phyloP scores from a whole-genome alignment of 345 rosid genomes.

The Cardamine chenopodiifolia region DNA sequence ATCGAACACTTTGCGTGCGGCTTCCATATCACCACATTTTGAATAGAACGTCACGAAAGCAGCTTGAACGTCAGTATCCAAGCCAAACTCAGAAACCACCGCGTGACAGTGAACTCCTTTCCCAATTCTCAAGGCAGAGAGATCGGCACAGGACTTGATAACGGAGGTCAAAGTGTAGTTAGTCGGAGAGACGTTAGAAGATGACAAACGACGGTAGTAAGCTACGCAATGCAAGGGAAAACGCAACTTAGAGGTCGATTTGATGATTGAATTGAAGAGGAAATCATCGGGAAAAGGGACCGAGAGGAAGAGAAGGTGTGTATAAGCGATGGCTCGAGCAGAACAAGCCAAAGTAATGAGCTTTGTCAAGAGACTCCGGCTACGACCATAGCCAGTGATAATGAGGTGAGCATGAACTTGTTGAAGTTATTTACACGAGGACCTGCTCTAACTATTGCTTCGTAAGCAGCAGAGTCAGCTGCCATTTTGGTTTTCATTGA shows the following conservation, averaged over 20 bases:
- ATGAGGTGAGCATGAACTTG: slow-evolving; percentile 70
- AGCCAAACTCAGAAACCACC: slow-evolving; percentile 57
- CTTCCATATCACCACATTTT: slow-evolving; percentile 47
- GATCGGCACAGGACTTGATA: slow-evolving; percentile 67
- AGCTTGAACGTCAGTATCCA: slow-evolving; percentile 66
- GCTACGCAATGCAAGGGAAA: slow-evolving; percentile 52
- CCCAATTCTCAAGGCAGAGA: slow-evolving; percentile 54
- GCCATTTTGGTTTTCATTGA: slow-evolving; percentile 47
- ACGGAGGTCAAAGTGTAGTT: slow-evolving; percentile 78
- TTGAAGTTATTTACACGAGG: slow-evolving; percentile 61
- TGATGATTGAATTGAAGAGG: slow-evolving; percentile 69
- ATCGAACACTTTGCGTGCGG: slow-evolving; percentile 72
- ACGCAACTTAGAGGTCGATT: slow-evolving; percentile 53
- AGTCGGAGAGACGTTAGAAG: slow-evolving; percentile 49
- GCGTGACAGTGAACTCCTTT: slow-evolving; percentile 62
- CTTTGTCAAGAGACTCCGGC: slow-evolving; percentile 74
- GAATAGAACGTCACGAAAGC: slow-evolving; percentile 63
- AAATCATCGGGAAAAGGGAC: slow-evolving; percentile 69
- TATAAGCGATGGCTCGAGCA: slow-evolving; percentile 56
- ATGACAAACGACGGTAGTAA: slow-evolving; percentile 62
- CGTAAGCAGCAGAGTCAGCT: slow-evolving; percentile 58
- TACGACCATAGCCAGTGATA: slow-evolving; percentile 55
- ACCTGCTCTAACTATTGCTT: slow-evolving; percentile 65
- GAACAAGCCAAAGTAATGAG: slow-evolving; percentile 66
- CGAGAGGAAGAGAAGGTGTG: slow-evolving; percentile 54